Percentiles rank a stretch among this genome's conserved stretches.
Conservation (phyloP, 2,329 filamentous ascomycete genomes). For the Thielaviopsis populi region DNA sequence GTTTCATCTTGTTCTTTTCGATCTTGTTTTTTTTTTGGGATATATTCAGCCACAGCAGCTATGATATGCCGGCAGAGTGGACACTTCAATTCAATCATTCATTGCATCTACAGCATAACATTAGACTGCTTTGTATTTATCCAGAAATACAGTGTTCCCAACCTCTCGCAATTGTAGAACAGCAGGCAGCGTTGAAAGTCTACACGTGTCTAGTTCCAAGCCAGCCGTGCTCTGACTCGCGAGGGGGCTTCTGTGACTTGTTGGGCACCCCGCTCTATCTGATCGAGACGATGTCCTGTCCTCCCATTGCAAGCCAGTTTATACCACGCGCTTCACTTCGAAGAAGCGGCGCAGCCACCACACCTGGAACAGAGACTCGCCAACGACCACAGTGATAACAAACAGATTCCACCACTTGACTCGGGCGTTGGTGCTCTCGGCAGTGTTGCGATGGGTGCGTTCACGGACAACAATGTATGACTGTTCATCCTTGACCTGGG, state of each 20-base stretch:
- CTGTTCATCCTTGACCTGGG: conserved; percentile 95
- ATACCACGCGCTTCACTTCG: conserved; percentile 40
- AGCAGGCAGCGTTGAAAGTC: neutral
- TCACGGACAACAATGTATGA: conserved; percentile 91
- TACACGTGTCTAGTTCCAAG: neutral
- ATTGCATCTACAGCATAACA: neutral
- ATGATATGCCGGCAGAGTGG: neutral
- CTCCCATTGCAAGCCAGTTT: neutral
- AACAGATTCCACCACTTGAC: conserved; percentile 99
- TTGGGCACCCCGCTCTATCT: neutral
- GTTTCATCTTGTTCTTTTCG: neutral
- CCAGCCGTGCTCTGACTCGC: neutral
- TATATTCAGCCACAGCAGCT: neutral
- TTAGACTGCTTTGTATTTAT: neutral
- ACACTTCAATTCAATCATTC: neutral
- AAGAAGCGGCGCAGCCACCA: conserved; percentile 99
- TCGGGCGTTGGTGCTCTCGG: conserved; percentile 90
- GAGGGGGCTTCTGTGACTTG: neutral
- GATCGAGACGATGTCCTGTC: neutral
- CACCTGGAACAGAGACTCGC: conserved; percentile 92
- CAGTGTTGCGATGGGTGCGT: conserved; percentile 92
- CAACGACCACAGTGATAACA: conserved; percentile 75
- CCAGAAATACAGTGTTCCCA: conserved; percentile 5
- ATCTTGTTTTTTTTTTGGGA: neutral
- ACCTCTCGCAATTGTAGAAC: neutral